A percentile compares a stretch with the other conserved stretches of the same genome.
Conservation (phyloP, 169 alveolate species). For the Toxoplasma gondii region DNA sequence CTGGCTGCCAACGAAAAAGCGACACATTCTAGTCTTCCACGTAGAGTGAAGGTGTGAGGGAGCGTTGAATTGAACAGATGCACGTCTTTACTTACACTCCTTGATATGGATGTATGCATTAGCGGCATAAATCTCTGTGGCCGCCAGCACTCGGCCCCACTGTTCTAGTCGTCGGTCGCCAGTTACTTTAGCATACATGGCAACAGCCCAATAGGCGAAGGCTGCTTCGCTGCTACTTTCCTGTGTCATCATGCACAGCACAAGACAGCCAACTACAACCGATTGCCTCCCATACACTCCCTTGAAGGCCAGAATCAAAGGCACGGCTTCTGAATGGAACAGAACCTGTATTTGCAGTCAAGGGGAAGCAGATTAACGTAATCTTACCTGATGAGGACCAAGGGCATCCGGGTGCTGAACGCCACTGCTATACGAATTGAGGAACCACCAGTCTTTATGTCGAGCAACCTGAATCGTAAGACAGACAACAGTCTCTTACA, state of each 20-base stretch:
- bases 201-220: conserved; percentile 53
- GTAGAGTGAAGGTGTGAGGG: too few species aligned
- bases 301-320: too few species aligned
- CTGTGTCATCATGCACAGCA: background rate
- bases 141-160: conserved; percentile 47
- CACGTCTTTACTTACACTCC: conserved; percentile 5
- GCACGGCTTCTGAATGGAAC: too few species aligned
- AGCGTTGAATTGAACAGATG: too few species aligned
- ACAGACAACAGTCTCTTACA: background rate
- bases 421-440: conserved; percentile 41
- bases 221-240: conserved; percentile 45
- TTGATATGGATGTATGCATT: conserved; percentile 38
- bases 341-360: too few species aligned
- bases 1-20: too few species aligned
- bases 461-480: background rate
- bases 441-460: conserved; percentile 56
- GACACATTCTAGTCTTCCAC: too few species aligned
- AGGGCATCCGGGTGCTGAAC: conserved; percentile 8
- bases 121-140: conserved; percentile 37
- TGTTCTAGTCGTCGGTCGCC: background rate
- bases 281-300: background rate
- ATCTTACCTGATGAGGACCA: conserved; percentile 36
- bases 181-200: conserved; percentile 11
- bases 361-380: background rate
- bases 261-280: background rate